phyloP scores from a whole-genome alignment of 2,329 filamentous ascomycete genomes.

The Talaromyces pinophilus region DNA sequence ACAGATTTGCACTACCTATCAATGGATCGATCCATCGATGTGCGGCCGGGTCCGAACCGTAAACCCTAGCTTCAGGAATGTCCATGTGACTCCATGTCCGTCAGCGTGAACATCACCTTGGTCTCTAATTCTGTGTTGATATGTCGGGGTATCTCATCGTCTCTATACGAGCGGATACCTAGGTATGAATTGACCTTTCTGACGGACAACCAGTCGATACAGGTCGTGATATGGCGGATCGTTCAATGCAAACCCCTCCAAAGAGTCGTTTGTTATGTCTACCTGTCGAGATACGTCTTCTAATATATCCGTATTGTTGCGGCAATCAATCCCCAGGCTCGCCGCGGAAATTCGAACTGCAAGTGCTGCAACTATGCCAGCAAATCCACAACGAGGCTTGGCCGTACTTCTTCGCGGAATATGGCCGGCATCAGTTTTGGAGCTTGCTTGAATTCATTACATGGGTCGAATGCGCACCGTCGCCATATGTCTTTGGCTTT shows the following conservation, averaged over 20 bases:
- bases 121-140: not conserved
- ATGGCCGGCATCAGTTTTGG: not conserved
- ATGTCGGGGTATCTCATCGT: not conserved
- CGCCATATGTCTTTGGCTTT: not conserved
- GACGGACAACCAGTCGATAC: not conserved
- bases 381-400: conserved; percentile 2
- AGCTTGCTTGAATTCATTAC: not conserved
- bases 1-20: no score
- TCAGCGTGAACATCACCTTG: not conserved
- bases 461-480: not conserved
- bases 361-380: conserved; percentile 1
- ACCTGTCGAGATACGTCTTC: not conserved
- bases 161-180: not conserved
- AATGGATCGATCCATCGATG: not conserved
- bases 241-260: not conserved
- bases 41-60: no score
- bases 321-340: not conserved
- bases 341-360: not conserved
- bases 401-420: not conserved
- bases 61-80: not conserved
- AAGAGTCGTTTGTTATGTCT: not conserved
- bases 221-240: not conserved
- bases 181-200: not conserved
- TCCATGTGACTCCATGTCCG: not conserved
- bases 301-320: not conserved